phyloP scores from a whole-genome alignment of 495 filamentous ascomycete species.

The Lichenothelia convexa region DNA sequence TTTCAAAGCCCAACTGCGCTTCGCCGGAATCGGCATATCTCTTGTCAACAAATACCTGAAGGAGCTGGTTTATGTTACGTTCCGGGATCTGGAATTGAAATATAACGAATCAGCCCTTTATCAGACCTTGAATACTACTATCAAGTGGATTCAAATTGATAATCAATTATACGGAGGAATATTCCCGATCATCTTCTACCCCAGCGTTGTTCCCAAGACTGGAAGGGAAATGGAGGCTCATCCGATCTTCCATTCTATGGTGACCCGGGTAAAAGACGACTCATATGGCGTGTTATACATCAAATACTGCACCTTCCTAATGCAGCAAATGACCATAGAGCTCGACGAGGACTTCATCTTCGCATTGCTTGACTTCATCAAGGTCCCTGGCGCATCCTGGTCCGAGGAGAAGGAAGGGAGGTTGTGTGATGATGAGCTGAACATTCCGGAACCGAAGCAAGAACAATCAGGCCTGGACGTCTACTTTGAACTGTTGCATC shows the following conservation, averaged over 20 bases:
- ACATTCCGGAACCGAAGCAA: slow-evolving; percentile 80
- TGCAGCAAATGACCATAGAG: slow-evolving; percentile 97
- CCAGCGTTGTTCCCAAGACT: slow-evolving; percentile 96
- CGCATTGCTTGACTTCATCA: slow-evolving; percentile 85
- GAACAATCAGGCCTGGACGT: slow-evolving; percentile 74
- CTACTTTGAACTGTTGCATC: slow-evolving; percentile 91
- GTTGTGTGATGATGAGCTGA: slow-evolving; percentile 73
- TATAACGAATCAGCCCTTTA: slow-evolving; percentile 82
- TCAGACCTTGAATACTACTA: slow-evolving; percentile 70
- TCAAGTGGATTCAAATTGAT: slow-evolving; percentile 99
- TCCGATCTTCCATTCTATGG: slow-evolving; percentile 77
- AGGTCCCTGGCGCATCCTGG: slow-evolving; percentile 87
- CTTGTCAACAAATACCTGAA: slow-evolving; percentile 81
- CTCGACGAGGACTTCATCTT: slow-evolving; percentile 97
- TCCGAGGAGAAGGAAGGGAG: slow-evolving; percentile 63
- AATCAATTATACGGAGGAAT: slow-evolving; percentile 97
- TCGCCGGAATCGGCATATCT: slow-evolving; percentile 85
- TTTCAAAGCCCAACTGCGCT: slow-evolving; percentile 69
- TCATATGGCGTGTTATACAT: slow-evolving; percentile 96
- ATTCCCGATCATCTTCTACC: slow-evolving; percentile 93
- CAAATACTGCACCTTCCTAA: slow-evolving; percentile 83
- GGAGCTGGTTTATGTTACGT: slow-evolving; percentile 84
- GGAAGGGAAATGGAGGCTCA: slow-evolving; percentile 94
- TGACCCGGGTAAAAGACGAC: slow-evolving; percentile 92
- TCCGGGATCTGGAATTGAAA: slow-evolving; percentile 80